Percentiles rank a stretch among this genome's conserved stretches.
Conservation (phyloP, 2,329 filamentous ascomycete genomes). For the Neofusicoccum umdonicola region DNA sequence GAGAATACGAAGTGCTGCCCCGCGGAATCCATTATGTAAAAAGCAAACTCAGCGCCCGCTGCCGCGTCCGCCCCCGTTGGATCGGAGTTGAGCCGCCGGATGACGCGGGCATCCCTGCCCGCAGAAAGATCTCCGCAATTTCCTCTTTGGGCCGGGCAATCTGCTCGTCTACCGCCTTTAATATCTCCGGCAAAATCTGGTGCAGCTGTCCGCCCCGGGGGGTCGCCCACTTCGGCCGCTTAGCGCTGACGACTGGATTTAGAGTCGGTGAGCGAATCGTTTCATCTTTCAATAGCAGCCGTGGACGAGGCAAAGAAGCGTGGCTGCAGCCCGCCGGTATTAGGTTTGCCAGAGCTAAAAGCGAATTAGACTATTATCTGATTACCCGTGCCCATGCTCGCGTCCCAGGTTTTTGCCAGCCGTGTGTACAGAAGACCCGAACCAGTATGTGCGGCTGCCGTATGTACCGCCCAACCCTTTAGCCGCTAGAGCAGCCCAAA, state of each 20-base stretch:
- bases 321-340: background rate
- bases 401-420: background rate
- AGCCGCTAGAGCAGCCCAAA: background rate
- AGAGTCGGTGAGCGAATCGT: background rate
- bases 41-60: background rate
- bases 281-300: background rate
- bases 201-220: background rate
- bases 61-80: background rate
- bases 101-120: background rate
- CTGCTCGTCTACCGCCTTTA: conserved; percentile 5
- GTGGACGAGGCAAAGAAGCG: too few relatives aligned
- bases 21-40: background rate
- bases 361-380: background rate
- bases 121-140: conserved; percentile 3
- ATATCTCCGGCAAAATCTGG: conserved; percentile 2
- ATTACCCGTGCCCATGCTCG: background rate
- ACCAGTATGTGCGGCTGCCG: background rate
- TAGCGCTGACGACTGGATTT: background rate
- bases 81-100: background rate
- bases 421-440: background rate
- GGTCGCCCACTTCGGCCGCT: background rate
- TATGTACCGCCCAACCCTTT: background rate
- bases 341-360: background rate
- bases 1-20: background rate
- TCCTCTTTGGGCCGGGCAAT: background rate